Base-by-base conservation (phyloP, 495 filamentous ascomycete genomes). In the Neohortaea acidophila region DNA sequence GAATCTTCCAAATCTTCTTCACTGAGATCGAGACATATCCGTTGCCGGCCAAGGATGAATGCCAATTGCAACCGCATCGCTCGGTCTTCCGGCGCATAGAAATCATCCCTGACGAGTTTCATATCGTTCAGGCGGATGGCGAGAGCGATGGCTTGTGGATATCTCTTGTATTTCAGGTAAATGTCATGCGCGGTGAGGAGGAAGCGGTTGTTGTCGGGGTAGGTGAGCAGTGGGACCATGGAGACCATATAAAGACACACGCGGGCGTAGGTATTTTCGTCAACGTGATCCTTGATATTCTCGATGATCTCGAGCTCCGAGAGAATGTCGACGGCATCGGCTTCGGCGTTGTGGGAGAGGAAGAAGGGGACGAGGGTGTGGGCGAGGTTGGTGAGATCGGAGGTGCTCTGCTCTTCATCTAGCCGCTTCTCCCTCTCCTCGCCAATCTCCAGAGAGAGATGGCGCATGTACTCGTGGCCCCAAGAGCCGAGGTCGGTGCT, bases 381-480 rank as follows among this genome's bases (percentile, higher is more conserved):
- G 7, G 84, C 79, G 35, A 99, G 73, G 48, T 91, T 73, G 24
- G 80, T 69, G 26, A 99, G 63, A 51, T 94, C 89, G 41, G 78
- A 64, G 21, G 63, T 64, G 11, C 68, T 51, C 54, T 79, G 65
- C 31, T 79, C 76, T 11, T 77, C 70, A 37, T 77, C 72, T 52
- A 79, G 54, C 43, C 86, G 75, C 54, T 81, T 81, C 48, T 71
- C 77, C 57, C 87, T 91, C 51, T 94, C 89, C 59, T 91, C 78
- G 37, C 89, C 89, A 40, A 96, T 84, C 62, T 99, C 89, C 38
- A 99, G 65, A 11, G 89, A 87, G 47, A 99, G 66, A 63, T 99
- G 89, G 39, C 89, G 73, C 45, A 94, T 81, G 55, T 99, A 99
- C 70, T 99, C 89, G 60, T 99, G 89, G 37, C 89, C 89, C 89